Base-by-base conservation (phyloP, 2,329 filamentous ascomycete species). In the Ambrosiella cleistominuta region DNA sequence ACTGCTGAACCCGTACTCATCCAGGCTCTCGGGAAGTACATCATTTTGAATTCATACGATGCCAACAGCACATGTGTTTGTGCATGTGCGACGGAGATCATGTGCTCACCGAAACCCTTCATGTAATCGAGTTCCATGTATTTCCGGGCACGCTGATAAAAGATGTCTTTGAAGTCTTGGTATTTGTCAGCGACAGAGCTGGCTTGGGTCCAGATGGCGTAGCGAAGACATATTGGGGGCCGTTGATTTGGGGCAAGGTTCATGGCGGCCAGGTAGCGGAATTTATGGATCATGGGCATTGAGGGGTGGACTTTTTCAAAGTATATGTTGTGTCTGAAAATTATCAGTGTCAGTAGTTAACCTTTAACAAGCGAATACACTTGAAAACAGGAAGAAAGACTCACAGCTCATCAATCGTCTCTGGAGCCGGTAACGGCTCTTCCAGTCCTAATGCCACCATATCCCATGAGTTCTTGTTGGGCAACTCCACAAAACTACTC, bases 21-120 rank as follows among this genome's bases (percentile, higher is more conserved):
- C 93, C 93, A 97, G 0, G 93, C 93, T 63, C 93, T 77, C 1
- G 93, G 91, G 64, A 97, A 97, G 68, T 89, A 94, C 87, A 97
- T 95, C 78, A 87, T 86, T 71, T 91, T 95, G 74, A 96, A 97
- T 69, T 98, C 93, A 65, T 95, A 96, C 0, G 79, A 82, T 5
- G 83, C 80, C 53, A 94, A 75, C 17, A 97, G 73, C 35, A 82
- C 75, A 77, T 94, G 94, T 1, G 87, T 81, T 68, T 98, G 93
- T 55, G 85, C 86, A 68, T 95, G 88, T 13, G 85, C 83, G 37
- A 96, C 75, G 1, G 85, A 91, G 63, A 96, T 86, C 67, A 94
- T 86, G 63, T 83, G 78, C 69, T 97, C 91, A 57, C 93, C 93
- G 63, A 91, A 89, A 3, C 91, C 90, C 68, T 87, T 93, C 74